Conservation (phyloP, 2,329 filamentous ascomycete species). For the Simplicillium sp. region DNA sequence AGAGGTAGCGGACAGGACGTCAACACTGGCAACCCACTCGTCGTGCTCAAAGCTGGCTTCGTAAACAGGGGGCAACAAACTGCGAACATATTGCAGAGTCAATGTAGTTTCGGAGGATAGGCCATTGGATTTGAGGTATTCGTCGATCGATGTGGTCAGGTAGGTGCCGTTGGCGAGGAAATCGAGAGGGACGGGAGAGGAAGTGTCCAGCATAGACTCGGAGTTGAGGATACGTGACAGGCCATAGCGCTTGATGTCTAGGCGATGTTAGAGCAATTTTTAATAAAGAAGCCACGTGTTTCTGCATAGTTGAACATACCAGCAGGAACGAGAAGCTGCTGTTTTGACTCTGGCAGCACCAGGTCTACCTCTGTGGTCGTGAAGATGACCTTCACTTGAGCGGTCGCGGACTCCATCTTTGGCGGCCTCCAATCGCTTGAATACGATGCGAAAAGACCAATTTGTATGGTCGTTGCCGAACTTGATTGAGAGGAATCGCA, state of each 20-base stretch:
- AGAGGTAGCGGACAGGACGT: conserved; percentile 65
- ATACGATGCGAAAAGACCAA: too few relatives aligned
- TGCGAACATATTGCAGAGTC: conserved; percentile 86
- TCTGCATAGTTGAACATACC: conserved; percentile 24
- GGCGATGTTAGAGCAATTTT: conserved; percentile 1
- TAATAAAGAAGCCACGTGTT: conserved; percentile 5
- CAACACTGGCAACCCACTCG: conserved; percentile 88
- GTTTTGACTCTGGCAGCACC: conserved; percentile 52
- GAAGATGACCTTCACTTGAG: conserved; percentile 59
- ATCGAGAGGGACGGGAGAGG: conserved; percentile 69
- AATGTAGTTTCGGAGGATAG: conserved; percentile 83
- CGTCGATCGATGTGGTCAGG: conserved; percentile 78
- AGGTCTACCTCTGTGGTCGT: conserved; percentile 53
- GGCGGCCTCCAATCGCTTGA: too few relatives aligned
- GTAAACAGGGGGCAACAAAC: conserved; percentile 79
- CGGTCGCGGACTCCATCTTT: conserved; percentile 27
- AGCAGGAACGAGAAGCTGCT: conserved; percentile 53
- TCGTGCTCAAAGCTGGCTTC: conserved; percentile 93
- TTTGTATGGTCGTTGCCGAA: too few relatives aligned
- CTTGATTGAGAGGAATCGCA: too few relatives aligned
- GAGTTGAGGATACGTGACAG: conserved; percentile 63
- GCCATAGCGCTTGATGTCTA: conserved; percentile 61
- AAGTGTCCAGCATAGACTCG: conserved; percentile 58
- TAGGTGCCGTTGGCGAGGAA: conserved; percentile 94
- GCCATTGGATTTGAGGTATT: conserved; percentile 78